phyloP scores from a whole-genome alignment of 768 basidiomycete species.

The Amanita molliuscula region DNA sequence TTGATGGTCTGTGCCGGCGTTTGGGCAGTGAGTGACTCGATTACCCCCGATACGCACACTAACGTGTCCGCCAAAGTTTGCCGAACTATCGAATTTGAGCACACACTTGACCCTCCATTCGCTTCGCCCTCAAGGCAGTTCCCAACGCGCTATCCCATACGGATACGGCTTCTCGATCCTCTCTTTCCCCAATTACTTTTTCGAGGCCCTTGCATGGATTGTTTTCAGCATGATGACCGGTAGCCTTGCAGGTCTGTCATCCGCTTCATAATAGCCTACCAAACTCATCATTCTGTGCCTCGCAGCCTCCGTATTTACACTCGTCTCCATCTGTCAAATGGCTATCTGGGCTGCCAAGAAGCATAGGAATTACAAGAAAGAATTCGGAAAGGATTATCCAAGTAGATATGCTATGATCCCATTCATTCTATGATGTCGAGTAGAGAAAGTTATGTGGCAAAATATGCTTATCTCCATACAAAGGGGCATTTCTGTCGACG shows the following conservation, averaged over 20 bases:
- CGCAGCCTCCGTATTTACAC: constrained; percentile 1
- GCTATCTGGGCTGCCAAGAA: constrained; percentile 84
- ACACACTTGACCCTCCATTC: constrained; percentile 77
- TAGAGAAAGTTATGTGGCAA: too few species aligned
- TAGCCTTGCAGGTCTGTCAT: constrained; percentile 54
- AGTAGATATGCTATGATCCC: constrained; percentile 75
- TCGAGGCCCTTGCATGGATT: constrained; percentile 74
- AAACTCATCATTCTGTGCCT: not conserved
- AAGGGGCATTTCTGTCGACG: too few species aligned
- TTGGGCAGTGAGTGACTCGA: constrained; percentile 56
- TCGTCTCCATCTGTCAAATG: constrained; percentile 47
- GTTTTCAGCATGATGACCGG: constrained; percentile 68
- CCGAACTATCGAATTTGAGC: constrained; percentile 74
- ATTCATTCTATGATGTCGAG: constrained; percentile 49
- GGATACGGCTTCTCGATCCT: constrained; percentile 86
- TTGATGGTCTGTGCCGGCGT: constrained; percentile 54
- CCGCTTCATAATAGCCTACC: not conserved
- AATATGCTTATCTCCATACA: too few species aligned
- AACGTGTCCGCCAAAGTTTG: constrained; percentile 42
- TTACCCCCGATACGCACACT: not conserved
- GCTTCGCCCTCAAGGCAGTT: constrained; percentile 74
- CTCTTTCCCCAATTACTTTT: constrained; percentile 91
- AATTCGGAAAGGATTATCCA: constrained; percentile 85
- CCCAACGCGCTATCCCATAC: constrained; percentile 74
- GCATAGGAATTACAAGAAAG: constrained; percentile 81